These are phyloP conservation scores for Hymenoscyphus linearis DNA, from an alignment of 2,329 filamentous ascomycete species.

Conservation along the genomic window DNA sequence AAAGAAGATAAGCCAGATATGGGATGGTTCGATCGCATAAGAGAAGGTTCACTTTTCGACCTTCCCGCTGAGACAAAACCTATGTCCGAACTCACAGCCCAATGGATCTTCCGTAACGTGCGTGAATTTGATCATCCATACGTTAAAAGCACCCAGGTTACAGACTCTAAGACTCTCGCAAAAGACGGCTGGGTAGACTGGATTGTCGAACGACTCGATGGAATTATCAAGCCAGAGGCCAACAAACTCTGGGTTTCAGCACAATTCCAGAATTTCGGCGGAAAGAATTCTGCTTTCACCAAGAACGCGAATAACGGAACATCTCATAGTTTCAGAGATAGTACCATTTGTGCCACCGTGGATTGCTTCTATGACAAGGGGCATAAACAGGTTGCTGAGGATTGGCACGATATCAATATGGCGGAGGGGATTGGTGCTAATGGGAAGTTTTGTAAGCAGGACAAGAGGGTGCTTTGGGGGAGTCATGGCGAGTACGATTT, in stretches of 20 bases:
- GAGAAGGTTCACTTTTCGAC: slow-evolving; percentile 29
- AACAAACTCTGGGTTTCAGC: slow-evolving; percentile 40
- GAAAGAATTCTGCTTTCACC: slow-evolving; percentile 38
- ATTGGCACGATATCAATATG: slow-evolving; percentile 42
- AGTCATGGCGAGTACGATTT: slow-evolving; percentile 37
- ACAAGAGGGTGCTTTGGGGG: slow-evolving; percentile 38
- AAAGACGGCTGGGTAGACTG: slow-evolving; percentile 38
- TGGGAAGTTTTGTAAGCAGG: slow-evolving; percentile 36
- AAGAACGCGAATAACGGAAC: slow-evolving; percentile 41
- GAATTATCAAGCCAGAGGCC: slow-evolving; percentile 33
- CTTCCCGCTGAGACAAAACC: slow-evolving; percentile 34
- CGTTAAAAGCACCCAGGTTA: slow-evolving; percentile 42
- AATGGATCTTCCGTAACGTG: slow-evolving; percentile 42
- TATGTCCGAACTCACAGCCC: slow-evolving; percentile 41
- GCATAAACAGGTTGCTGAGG: slow-evolving; percentile 33
- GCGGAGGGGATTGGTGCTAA: slow-evolving; percentile 22
- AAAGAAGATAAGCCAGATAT: slow-evolving; percentile 34
- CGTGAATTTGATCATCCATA: slow-evolving; percentile 46
- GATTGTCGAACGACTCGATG: slow-evolving; percentile 35
- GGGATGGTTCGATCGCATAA: slow-evolving; percentile 37
- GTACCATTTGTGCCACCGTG: slow-evolving; percentile 35
- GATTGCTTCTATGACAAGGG: slow-evolving; percentile 41
- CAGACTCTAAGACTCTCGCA: slow-evolving; percentile 37
- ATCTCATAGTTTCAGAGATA: slow-evolving; percentile 43
- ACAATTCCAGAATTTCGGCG: slow-evolving; percentile 43